Evolutionary conservation across 2,329 filamentous ascomycete genomes (phyloP).

Genomic region (Monosporascus cannonballus): DNA sequence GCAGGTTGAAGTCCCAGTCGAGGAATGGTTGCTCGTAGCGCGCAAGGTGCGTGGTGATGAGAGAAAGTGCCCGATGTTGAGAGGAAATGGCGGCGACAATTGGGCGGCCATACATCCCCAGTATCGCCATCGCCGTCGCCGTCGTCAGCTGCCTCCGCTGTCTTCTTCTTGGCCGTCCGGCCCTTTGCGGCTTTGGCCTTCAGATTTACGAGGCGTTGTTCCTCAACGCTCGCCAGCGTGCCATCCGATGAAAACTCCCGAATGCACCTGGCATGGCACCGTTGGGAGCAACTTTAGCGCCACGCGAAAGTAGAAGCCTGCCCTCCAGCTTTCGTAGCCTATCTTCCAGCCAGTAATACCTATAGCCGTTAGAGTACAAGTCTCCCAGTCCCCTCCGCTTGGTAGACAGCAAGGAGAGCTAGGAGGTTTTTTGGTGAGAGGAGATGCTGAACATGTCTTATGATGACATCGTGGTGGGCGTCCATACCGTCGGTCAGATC

Average conservation of each 20-base stretch:
- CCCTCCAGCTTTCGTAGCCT: conserved; percentile 76
- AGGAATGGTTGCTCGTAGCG: conserved; percentile 26
- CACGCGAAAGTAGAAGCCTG: conserved; percentile 76
- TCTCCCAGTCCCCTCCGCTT: too few relatives aligned
- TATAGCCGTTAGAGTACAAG: too few relatives aligned
- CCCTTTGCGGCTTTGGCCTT: too few relatives aligned
- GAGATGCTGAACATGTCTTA: conserved; percentile 35
- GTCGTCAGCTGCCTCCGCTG: too few relatives aligned
- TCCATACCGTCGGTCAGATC: conserved; percentile 88
- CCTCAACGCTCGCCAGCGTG: too few relatives aligned
- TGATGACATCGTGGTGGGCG: conserved; percentile 76
- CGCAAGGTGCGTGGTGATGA: conserved; percentile 22
- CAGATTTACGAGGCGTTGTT: too few relatives aligned
- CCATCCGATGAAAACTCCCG: too few relatives aligned
- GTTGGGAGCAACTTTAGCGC: conserved; percentile 68
- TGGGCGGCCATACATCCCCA: too few relatives aligned
- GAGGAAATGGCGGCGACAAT: neutral
- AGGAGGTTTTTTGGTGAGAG: too few relatives aligned
- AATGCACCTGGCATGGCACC: conserved; percentile 45
- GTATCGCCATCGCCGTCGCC: too few relatives aligned
- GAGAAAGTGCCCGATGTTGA: conserved; percentile 2
- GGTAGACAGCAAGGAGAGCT: too few relatives aligned
- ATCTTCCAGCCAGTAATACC: conserved; percentile 55
- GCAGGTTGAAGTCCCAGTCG: conserved; percentile 26
- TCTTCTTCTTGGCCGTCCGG: too few relatives aligned